Conservation (phyloP, 768 basidiomycete species). For the Tephrocybe sp. region DNA sequence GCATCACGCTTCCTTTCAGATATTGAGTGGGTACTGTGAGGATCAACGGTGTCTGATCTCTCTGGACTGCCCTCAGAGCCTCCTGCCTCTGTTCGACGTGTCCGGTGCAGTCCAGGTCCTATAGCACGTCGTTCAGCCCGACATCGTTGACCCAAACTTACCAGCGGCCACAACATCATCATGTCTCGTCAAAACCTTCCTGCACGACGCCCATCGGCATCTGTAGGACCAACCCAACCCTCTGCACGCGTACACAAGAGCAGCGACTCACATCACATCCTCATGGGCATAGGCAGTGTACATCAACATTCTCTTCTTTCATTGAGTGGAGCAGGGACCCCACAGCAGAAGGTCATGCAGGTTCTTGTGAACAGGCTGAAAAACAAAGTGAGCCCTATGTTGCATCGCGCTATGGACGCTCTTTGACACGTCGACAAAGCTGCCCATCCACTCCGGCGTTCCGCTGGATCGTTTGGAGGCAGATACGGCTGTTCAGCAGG, state of each 20-base stretch:
- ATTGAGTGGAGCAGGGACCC: conserved; percentile 43
- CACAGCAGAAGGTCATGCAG: conserved; percentile 82
- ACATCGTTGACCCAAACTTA: background rate
- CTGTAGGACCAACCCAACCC: conserved; percentile 37
- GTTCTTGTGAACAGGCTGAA: conserved; percentile 79
- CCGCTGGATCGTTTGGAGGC: conserved; percentile 71
- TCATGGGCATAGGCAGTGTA: conserved; percentile 18
- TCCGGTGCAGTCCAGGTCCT: conserved; percentile 9
- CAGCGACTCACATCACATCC: conserved; percentile 58
- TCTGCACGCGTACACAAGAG: conserved; percentile 39
- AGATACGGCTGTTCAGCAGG: conserved; percentile 73
- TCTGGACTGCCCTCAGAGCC: conserved; percentile 18
- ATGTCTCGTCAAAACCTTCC: conserved; percentile 38
- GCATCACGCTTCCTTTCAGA: conserved; percentile 22
- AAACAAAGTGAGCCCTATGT: conserved; percentile 58
- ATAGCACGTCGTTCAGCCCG: background rate
- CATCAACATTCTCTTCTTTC: conserved; percentile 35
- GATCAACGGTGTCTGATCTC: conserved; percentile 25
- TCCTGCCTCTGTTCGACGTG: conserved; percentile 14
- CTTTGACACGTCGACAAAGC: conserved; percentile 40
- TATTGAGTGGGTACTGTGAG: conserved; percentile 16
- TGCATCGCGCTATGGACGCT: conserved; percentile 5
- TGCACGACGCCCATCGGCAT: conserved; percentile 60
- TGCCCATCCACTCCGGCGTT: conserved; percentile 83
- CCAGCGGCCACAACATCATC: conserved; percentile 2